A percentile compares a stretch with the other conserved stretches of the same genome.
phyloP scores from a whole-genome alignment of 192 early-diverging fungal genomes.

The Rhizophagus sp. region DNA sequence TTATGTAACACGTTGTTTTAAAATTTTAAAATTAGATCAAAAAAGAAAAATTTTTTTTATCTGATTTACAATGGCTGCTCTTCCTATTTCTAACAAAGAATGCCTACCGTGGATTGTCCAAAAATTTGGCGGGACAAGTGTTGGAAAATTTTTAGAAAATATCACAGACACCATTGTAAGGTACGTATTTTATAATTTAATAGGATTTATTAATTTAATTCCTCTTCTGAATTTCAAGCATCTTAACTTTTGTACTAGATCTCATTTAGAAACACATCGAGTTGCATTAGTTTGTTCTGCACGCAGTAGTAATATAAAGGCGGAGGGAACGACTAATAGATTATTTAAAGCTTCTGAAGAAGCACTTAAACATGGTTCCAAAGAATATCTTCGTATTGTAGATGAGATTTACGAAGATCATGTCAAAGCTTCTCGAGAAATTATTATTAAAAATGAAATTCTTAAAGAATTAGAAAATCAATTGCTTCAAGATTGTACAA shows the following conservation, averaged over 20 bases:
- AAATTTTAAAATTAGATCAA: background rate
- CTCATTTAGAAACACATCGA: conserved; percentile 71
- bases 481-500: conserved; percentile 76
- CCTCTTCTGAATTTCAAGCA: background rate
- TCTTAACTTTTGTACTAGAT: conserved; percentile 38
- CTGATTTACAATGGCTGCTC: background rate
- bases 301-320: conserved; percentile 84
- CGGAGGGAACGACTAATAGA: conserved; percentile 89
- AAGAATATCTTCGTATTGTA: conserved; percentile 72
- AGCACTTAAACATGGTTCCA: conserved; percentile 71
- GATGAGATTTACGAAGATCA: conserved; percentile 84
- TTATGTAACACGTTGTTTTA: too few species aligned
- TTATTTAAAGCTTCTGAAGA: conserved; percentile 70
- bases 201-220: too few species aligned
- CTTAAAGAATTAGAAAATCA: conserved; percentile 55
- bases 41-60: background rate
- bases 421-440: conserved; percentile 61
- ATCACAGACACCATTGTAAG: conserved; percentile 80
- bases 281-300: conserved; percentile 96
- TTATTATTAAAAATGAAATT: conserved; percentile 55
- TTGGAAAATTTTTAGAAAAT: conserved; percentile 81
- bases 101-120: conserved; percentile 68
- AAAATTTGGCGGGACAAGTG: conserved; percentile 97
- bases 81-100: conserved; percentile 21
- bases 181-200: conserved; percentile 52